A percentile compares a stretch with the other conserved stretches of the same genome.
Evolutionary conservation across 164 flowering plant genomes (phyloP).

Genomic region (Pachysandra terminalis): DNA sequence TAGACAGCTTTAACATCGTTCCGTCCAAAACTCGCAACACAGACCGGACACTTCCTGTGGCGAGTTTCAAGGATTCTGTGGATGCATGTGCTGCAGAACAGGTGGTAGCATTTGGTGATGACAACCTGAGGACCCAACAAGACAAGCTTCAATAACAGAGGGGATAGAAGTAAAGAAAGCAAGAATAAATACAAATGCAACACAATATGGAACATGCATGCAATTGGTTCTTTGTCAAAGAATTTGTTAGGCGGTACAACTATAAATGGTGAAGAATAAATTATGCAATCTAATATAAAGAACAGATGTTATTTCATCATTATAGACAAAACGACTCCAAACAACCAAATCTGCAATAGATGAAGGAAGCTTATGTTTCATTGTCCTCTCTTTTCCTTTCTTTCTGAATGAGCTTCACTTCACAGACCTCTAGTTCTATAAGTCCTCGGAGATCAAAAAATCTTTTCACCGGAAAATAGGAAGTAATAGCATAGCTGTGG

Average conservation of each 20-base stretch:
- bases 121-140: constrained; percentile 62
- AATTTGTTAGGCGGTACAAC: not conserved
- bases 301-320: no score
- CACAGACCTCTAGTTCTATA: no score
- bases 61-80: constrained; percentile 64
- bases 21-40: constrained; percentile 72
- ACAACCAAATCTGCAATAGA: no score
- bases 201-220: not conserved
- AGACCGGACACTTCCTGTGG: constrained; percentile 76
- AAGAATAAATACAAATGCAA: not conserved
- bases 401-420: no score
- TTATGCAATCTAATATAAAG: no score
- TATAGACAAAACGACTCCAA: no score
- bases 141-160: not conserved
- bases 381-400: no score
- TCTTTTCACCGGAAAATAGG: no score
- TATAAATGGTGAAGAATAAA: no score
- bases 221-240: not conserved
- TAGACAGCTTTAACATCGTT: constrained; percentile 92
- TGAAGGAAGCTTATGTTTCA: no score
- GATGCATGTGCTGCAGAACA: constrained; percentile 78
- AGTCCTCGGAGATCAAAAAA: no score
- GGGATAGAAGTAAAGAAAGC: not conserved
- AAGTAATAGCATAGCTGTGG: no score
- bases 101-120: constrained; percentile 93